A percentile compares a stretch with the other conserved stretches of the same genome.
Conservation (phyloP, 768 basidiomycete species). For the Russula sp. region DNA sequence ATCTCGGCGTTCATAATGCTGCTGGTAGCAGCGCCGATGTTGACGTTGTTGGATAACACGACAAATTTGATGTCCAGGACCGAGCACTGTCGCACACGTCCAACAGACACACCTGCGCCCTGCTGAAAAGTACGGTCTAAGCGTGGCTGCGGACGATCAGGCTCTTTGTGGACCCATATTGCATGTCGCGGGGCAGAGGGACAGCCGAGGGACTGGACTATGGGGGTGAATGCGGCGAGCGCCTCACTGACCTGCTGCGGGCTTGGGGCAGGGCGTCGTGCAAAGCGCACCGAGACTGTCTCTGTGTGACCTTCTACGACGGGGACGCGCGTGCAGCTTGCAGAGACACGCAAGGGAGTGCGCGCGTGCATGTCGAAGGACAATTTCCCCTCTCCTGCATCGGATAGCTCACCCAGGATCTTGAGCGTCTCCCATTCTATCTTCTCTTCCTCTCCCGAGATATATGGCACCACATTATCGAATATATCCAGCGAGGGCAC, state of each 20-base stretch:
- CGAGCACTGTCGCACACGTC: slow-evolving; percentile 83
- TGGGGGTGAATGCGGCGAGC: slow-evolving; percentile 67
- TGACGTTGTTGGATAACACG: slow-evolving; percentile 88
- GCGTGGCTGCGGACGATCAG: slow-evolving; percentile 91
- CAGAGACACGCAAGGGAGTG: slow-evolving; percentile 85
- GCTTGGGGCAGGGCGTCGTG: slow-evolving; percentile 72
- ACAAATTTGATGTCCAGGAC: slow-evolving; percentile 97
- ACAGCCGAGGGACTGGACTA: slow-evolving; percentile 69
- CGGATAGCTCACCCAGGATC: slow-evolving; percentile 83
- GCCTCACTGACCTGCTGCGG: slow-evolving; percentile 87
- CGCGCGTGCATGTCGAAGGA: slow-evolving; percentile 81
- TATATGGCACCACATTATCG: slow-evolving; percentile 95
- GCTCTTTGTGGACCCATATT: slow-evolving; percentile 88
- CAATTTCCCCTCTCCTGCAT: slow-evolving; percentile 41
- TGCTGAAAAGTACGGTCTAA: slow-evolving; percentile 87
- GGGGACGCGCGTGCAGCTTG: slow-evolving; percentile 91
- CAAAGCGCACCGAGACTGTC: slow-evolving; percentile 84
- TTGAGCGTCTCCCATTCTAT: slow-evolving; percentile 99
- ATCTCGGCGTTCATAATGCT: slow-evolving; percentile 96
- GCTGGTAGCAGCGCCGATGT: slow-evolving; percentile 94
- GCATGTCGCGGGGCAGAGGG: slow-evolving; percentile 84
- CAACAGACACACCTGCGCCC: slow-evolving; percentile 89
- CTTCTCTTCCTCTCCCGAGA: slow-evolving; percentile 93
- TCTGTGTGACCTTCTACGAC: slow-evolving; percentile 95
- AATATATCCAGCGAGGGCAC: slow-evolving; percentile 85